A percentile compares a stretch with the other conserved stretches of the same genome.
These are phyloP conservation scores for Secale cereale DNA, from an alignment of 176 grass and related monocot genomes.

Conservation along the genomic window DNA sequence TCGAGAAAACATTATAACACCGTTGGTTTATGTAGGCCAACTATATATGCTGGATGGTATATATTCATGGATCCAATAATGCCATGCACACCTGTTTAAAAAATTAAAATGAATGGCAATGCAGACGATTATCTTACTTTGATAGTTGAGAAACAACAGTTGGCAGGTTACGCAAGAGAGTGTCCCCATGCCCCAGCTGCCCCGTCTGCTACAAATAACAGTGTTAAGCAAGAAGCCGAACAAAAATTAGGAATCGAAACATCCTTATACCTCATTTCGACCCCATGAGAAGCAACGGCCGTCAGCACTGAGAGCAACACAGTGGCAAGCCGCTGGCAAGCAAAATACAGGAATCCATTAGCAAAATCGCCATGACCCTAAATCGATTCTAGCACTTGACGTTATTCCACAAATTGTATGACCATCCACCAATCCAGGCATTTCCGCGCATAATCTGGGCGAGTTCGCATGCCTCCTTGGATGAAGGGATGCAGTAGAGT, in stretches of 20 bases:
- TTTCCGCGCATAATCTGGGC: not conserved
- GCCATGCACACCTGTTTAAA: not conserved
- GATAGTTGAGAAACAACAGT: conserved; percentile 75
- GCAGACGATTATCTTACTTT: conserved; percentile 45
- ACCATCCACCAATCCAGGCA: not conserved
- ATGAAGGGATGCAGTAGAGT: not conserved
- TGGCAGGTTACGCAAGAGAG: conserved; percentile 60
- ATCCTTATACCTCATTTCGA: conserved; percentile 74
- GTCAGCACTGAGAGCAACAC: conserved; percentile 79
- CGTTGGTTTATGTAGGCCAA: not conserved
- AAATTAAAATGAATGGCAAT: not conserved
- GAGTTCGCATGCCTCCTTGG: not conserved
- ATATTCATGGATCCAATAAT: not conserved
- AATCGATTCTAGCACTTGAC: not conserved
- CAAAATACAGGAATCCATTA: conserved; percentile 23
- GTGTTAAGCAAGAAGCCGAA: conserved; percentile 29
- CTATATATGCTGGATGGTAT: not conserved
- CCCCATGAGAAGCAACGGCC: conserved; percentile 94
- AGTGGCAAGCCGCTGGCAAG: conserved; percentile 78
- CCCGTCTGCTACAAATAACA: conserved; percentile 66
- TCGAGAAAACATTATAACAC: not conserved
- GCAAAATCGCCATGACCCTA: not conserved
- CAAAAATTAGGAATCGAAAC: not conserved
- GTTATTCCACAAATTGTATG: not conserved
- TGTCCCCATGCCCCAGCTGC: conserved; percentile 90